Conservation (phyloP, 495 filamentous ascomycete species). For the Penicillium pulvis region DNA sequence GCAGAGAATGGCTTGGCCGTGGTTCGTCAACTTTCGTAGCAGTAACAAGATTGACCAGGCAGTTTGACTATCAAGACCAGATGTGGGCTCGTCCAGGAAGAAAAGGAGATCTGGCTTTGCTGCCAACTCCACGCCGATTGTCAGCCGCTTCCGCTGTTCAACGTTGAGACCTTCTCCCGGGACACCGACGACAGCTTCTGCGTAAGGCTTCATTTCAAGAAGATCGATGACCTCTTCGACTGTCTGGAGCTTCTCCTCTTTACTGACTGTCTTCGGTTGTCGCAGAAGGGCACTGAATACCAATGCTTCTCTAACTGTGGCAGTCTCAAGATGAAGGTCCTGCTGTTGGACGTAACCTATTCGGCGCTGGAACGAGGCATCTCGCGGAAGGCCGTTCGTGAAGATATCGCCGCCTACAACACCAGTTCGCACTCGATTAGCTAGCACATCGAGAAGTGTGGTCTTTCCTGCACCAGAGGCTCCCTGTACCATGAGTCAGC, state of each 20-base stretch:
- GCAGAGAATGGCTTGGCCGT: constrained; percentile 87
- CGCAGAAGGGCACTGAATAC: constrained; percentile 81
- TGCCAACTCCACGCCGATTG: constrained; percentile 81
- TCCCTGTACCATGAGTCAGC: constrained; percentile 16
- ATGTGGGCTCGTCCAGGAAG: constrained; percentile 54
- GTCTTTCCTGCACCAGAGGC: constrained; percentile 62
- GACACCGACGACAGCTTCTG: constrained; percentile 84
- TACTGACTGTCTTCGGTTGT: constrained; percentile 69
- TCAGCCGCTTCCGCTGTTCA: constrained; percentile 80
- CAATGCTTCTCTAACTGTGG: constrained; percentile 84
- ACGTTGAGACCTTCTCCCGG: constrained; percentile 86
- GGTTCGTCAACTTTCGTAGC: constrained; percentile 78
- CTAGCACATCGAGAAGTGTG: constrained; percentile 49
- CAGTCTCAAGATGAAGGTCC: constrained; percentile 81
- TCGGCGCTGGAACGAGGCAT: constrained; percentile 82
- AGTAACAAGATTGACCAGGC: constrained; percentile 81
- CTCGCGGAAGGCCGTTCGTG: constrained; percentile 54
- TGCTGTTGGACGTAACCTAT: constrained; percentile 94
- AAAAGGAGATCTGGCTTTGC: constrained; percentile 76
- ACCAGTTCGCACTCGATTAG: constrained; percentile 51
- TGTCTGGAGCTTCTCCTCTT: constrained; percentile 79
- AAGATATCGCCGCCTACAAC: constrained; percentile 54
- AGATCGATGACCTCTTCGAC: constrained; percentile 90
- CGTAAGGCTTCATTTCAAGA: constrained; percentile 80
- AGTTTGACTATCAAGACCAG: constrained; percentile 63